Base-by-base conservation (phyloP, 2,329 filamentous ascomycete genomes). In the Hymenoscyphus infarciens region DNA sequence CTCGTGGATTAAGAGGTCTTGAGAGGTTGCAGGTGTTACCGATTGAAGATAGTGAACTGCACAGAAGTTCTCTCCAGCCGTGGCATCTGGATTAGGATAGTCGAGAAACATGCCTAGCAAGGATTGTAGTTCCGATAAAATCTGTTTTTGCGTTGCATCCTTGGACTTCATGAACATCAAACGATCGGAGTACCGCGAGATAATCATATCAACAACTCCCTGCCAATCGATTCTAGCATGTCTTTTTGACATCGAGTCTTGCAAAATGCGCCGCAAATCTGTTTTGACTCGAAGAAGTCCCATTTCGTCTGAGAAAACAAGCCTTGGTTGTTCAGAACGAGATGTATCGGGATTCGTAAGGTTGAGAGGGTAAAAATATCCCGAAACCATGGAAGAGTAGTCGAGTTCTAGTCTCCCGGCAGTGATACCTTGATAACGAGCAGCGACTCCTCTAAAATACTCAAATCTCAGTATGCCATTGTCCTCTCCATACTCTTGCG, bases 151-250 rank as follows among this genome's bases (percentile, higher is more conserved):
- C 2, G 61, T 59, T 13, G 63, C 58, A 0, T 53, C 15, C 16
- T 61, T 35, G 15, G 56, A 52, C 1, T 63, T 63, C 53, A 74
- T 53, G 53, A 64, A 70, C 31, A 69, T 61, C 31, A 92, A 74
- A 27, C 85, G 78, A 35, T 82, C 76, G 3, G 81, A 80, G 68
- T 88, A 91, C 1, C 89, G 81, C 4, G 78, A 73, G 3, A 90
- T 78, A 3, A 92, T 77, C 78, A 89, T 81, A 68, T 93, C 90
- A 0, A 82, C 80, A 1, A 89, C 77, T 0, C 76, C 80, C 71
- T 92, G 89, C 90, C 90, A 92, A 52, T 72, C 65, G 22, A 70
- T 64, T 29, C 54, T 19, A 4, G 10, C 13, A 16, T 27, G 31
- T 45, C 35, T 16, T 22, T 27, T 27, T 45, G 45, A 16, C 25